Evolutionary conservation across 495 filamentous ascomycete genomes (phyloP).

Genomic region (Terfezia claveryi): DNA sequence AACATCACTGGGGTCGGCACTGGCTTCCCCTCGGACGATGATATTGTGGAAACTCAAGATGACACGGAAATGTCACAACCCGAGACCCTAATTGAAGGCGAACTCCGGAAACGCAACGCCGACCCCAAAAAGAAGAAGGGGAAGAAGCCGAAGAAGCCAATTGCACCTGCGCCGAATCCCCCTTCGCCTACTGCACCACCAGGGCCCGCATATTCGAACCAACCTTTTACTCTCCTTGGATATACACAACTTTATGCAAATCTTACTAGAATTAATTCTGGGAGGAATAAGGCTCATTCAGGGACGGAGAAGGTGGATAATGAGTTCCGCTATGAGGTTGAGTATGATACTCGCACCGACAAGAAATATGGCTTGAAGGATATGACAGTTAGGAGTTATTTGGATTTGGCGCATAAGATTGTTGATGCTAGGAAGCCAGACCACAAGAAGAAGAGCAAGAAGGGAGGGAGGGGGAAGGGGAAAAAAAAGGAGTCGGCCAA

Average conservation of each 20-base stretch:
- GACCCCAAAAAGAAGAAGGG: constrained; percentile 26
- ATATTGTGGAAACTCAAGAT: background rate
- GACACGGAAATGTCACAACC: background rate
- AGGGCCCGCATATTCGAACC: constrained; percentile 78
- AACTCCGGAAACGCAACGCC: background rate
- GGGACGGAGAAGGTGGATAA: constrained; percentile 14
- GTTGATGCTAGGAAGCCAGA: constrained; percentile 26
- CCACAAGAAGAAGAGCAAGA: constrained; percentile 20
- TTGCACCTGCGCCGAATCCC: constrained; percentile 37
- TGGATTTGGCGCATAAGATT: constrained; percentile 59
- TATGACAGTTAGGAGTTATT: constrained; percentile 61
- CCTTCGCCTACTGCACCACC: constrained; percentile 55
- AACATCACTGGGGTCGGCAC: constrained; percentile 52
- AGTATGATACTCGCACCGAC: constrained; percentile 66
- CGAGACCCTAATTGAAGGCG: background rate
- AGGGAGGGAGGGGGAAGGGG: constrained; percentile 10
- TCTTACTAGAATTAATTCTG: constrained; percentile 63
- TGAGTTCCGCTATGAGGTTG: constrained; percentile 53
- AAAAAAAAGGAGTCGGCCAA: constrained; percentile 3
- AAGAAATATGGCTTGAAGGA: constrained; percentile 53
- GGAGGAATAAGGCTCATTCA: constrained; percentile 18
- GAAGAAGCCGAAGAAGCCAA: constrained; percentile 35
- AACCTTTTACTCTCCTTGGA: constrained; percentile 49
- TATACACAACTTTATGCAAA: constrained; percentile 91
- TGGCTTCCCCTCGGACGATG: no score